phyloP scores from a whole-genome alignment of 169 alveolate species.

The Prorocentrum cordatum region DNA sequence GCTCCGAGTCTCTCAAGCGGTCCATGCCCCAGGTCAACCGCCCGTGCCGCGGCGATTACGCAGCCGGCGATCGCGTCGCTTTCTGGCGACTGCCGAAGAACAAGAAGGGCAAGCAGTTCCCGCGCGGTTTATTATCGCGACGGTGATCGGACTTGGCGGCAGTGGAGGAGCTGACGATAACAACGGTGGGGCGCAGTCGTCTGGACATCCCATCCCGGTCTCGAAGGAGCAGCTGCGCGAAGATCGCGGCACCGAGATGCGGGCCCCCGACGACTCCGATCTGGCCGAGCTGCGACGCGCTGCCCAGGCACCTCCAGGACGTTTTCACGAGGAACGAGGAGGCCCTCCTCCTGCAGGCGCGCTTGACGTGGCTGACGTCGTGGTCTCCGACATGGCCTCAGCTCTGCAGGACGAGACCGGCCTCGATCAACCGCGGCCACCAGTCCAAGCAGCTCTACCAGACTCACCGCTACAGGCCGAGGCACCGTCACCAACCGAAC shows the following conservation, averaged over 20 bases:
- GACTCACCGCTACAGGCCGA: no score
- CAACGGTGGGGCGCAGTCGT: background rate
- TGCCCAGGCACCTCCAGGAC: no score
- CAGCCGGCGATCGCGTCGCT: background rate
- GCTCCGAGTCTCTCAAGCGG: background rate
- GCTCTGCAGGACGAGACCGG: no score
- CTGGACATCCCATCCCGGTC: background rate
- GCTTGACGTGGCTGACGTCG: no score
- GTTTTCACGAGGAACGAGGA: no score
- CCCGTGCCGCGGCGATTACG: background rate
- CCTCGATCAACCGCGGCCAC: no score
- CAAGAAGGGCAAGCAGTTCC: background rate
- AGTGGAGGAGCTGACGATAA: background rate
- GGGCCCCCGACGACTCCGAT: no score
- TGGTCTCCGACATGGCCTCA: no score
- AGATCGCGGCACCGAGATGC: background rate
- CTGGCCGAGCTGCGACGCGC: no score
- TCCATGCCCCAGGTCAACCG: background rate
- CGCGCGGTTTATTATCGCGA: background rate
- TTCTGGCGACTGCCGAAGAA: slow-evolving; percentile 8
- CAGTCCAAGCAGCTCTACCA: no score
- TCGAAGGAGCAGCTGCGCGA: slow-evolving; percentile 3
- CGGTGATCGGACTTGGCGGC: slow-evolving; percentile 9
- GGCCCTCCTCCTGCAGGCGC: no score
- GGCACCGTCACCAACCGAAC: no score